Conservation (phyloP, 371 early-diverging fungal genomes). For the Fennellomyces sp. region DNA sequence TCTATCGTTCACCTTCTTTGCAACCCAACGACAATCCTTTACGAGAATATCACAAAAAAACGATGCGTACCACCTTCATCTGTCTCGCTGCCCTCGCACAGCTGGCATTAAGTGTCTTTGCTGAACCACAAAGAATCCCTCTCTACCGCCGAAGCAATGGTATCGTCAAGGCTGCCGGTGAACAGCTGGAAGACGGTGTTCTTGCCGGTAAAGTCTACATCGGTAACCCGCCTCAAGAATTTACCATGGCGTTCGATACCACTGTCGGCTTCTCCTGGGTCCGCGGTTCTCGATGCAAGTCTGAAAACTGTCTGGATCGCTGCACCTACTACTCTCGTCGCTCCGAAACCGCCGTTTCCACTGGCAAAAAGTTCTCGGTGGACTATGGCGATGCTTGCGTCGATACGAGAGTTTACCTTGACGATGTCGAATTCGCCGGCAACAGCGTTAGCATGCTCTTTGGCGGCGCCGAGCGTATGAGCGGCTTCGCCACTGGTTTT, state of each 20-base stretch:
- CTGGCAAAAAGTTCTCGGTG: slow-evolving; percentile 33
- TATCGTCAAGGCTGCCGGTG: slow-evolving; percentile 43
- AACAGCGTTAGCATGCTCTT: slow-evolving; percentile 43
- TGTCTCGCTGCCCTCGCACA: slow-evolving; percentile 48
- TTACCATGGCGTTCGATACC: slow-evolving; percentile 53
- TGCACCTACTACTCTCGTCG: slow-evolving; percentile 35
- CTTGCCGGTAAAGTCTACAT: slow-evolving; percentile 50
- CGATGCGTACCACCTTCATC: slow-evolving; percentile 44
- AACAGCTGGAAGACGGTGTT: slow-evolving; percentile 46
- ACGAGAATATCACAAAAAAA: not conserved
- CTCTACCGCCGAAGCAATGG: slow-evolving; percentile 40
- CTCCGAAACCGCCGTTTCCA: slow-evolving; percentile 30
- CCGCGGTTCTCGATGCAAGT: slow-evolving; percentile 52
- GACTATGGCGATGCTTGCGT: slow-evolving; percentile 44
- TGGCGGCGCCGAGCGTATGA: slow-evolving; percentile 51
- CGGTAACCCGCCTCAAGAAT: slow-evolving; percentile 51
- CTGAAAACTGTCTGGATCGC: slow-evolving; percentile 48
- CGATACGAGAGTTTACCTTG: slow-evolving; percentile 34
- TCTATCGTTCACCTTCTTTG: not conserved
- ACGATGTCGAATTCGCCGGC: slow-evolving; percentile 36
- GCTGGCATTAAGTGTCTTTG: slow-evolving; percentile 38
- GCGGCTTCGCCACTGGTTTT: slow-evolving; percentile 40
- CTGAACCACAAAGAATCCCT: slow-evolving; percentile 41
- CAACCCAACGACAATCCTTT: slow-evolving; percentile 4
- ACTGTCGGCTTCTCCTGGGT: slow-evolving; percentile 55